Evolutionary conservation across 2,329 filamentous ascomycete genomes (phyloP), one percentile per base, ranked within the genome.

Genomic region (Moelleriella libera): DNA sequence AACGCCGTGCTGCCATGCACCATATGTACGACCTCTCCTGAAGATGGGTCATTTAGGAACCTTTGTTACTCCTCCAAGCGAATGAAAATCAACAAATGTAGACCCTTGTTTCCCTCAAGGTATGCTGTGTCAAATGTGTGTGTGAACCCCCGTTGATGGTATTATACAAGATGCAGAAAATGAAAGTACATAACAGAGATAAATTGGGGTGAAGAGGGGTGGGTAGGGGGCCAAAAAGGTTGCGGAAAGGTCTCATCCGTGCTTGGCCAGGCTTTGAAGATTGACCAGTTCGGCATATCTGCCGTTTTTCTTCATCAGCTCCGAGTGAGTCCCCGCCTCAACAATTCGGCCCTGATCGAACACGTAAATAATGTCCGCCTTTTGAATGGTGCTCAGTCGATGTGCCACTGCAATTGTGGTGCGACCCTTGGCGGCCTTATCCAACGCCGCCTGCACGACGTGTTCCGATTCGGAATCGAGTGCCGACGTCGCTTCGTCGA

Each of bases 401-500:
- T 98, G 90, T 3, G 92, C 92, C 1, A 98, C 90, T 1, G 90
- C 89, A 52, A 98, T 92, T 0, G 90, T 97, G 6, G 88, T 94
- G 46, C 88, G 77, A 43, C 82, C 88, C 69, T 85, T 83, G 21
- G 87, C 83, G 2, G 88, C 88, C 52, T 81, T 80, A 63, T 96
- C 85, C 12, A 92, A 72, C 0, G 86, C 86, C 0, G 77, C 82
- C 64, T 92, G 85, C 34, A 92, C 86, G 1, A 88, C 80, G 58
- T 87, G 82, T 64, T 90, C 86, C 1, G 75, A 80, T 63, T 87
- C 83, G 0, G 78, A 82, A 61, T 88, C 88, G 4, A 94, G 68
- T 0, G 85, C 85, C 2, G 76, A 81, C 4, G 86, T 88, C 6
- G 87, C 86, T 68, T 92, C 86, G 57, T 92, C 86, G 0, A 94